Evolutionary conservation across 2,329 filamentous ascomycete species (phyloP), one percentile per base, ranked within the genome.

Genomic region (Pestalotiopsis sp.): DNA sequence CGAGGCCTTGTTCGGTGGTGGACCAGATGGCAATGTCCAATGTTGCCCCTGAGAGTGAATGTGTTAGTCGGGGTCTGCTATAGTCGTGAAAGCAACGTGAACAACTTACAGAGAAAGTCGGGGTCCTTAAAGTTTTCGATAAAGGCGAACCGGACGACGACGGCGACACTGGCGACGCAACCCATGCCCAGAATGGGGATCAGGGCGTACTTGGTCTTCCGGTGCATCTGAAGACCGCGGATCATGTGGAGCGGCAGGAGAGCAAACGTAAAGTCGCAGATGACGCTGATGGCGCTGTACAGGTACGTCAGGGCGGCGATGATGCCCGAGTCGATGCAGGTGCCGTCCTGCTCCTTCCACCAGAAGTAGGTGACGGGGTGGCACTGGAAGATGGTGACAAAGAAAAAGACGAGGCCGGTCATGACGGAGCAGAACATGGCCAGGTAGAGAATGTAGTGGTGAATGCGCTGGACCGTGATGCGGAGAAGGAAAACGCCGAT

Each of bases 221-320:
- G 67, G 39, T 81, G 82, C 83, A 88, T 86, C 64, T 86, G 79
- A 14, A 87, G 72, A 39, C 80, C 77, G 78, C 80, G 82, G 3
- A 87, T 80, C 5, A 88, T 77, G 67, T 83, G 82, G 17, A 84
- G 77, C 4, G 83, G 83, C 25, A 85, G 70, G 61, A 88, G 80
- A n/a, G 83, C 81, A 14, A 88, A 75, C 2, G 83, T 84, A 61
- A 87, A 84, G 74, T 89, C 87, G 67, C 84, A 84, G 17, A 82
- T 75, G 52, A 81, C 77, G 23, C 82, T 81, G 20, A 82, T 81
- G 4, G 78, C 78, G 71, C 80, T 82, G 71, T 85, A 82, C 25
- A 82, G 76, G 69, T 84, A 84, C 27, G 81, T 82, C 39, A 85
- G 79, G n/a, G 76, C 78, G 57, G 82, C 80, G 9, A 87, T 80